Base-by-base conservation (phyloP, 2,329 filamentous ascomycete genomes). In the Clonostachys sp. region DNA sequence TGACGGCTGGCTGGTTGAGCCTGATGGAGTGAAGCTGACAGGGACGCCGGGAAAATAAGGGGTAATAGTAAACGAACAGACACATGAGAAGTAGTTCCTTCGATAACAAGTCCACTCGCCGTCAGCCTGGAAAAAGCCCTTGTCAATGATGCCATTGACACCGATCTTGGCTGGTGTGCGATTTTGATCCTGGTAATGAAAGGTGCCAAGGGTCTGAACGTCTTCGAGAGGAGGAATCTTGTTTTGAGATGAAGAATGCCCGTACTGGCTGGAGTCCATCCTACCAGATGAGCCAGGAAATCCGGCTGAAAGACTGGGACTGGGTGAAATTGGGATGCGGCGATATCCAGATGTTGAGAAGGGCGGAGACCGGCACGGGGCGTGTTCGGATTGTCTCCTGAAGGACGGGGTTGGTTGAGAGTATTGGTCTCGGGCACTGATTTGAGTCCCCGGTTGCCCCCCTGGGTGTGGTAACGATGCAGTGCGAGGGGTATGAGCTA, bases 41-140 rank as follows among this genome's bases (percentile, higher is more conserved):
- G 65, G 57, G n/a, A 68, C 60, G n/a, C 63, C 68, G 2, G 70
- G 66, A 45, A 68, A 71, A 49, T 73, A 68, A 2, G 87, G 87
- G 39, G 75, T 74, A 20, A 96, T 70, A 12, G 78, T 78, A 66
- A 86, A 96, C 4, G 86, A 89, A 63, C 89, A 92, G 45, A 85
- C 81, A 46, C 94, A 90, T 0, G 88, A 86, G 62, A 96, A 94
- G 67, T 96, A 96, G 63, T 96, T 96, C 41, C 91, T 80, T 34
- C 91, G 79, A 62, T 96, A 96, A 68, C 91, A 95, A 0, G 91
- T 96, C 90, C 90, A 96, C 57, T 91, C 89, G 16, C 80, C 77
- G 47, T 95, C 91, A 5, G 78, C 79, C 35, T 84, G 72, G 62
- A 96, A 95, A 68, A 95, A 95, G 0, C 91, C 91, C 58, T 95